Evolutionary conservation across 371 early-diverging fungal genomes (phyloP).

Genomic region (Blakeslea trispora): DNA sequence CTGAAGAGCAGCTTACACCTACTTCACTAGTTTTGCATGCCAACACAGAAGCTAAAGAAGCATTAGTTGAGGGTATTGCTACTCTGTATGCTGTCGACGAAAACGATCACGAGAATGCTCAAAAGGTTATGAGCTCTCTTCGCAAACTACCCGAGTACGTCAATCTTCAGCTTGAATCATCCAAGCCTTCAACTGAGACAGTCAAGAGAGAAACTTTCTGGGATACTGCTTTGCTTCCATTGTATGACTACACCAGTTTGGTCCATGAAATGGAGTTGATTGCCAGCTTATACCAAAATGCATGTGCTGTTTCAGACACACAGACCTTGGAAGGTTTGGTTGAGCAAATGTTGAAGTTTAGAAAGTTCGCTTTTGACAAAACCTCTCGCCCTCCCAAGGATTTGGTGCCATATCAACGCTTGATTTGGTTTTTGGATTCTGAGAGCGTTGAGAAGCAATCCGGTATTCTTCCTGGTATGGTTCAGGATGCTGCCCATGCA

Average conservation of each 20-base stretch:
- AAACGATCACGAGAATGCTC: conserved; percentile 48
- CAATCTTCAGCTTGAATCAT: conserved; percentile 25
- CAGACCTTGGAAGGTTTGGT: conserved; percentile 14
- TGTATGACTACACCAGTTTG: conserved; percentile 58
- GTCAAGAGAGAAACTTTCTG: conserved; percentile 27
- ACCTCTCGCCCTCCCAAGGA: conserved; percentile 67
- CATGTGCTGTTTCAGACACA: conserved; percentile 9
- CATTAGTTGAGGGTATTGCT: conserved; percentile 72
- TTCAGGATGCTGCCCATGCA: conserved; percentile 40
- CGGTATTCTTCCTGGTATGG: conserved; percentile 35
- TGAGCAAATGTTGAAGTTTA: conserved; percentile 26
- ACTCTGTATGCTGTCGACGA: conserved; percentile 76
- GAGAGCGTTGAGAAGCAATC: conserved; percentile 25
- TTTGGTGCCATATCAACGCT: conserved; percentile 66
- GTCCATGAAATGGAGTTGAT: conserved; percentile 58
- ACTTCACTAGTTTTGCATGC: conserved; percentile 34
- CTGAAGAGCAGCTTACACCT: conserved; percentile 28
- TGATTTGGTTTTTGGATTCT: conserved; percentile 65
- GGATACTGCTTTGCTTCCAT: conserved; percentile 50
- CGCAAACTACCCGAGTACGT: conserved; percentile 54
- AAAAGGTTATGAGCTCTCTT: conserved; percentile 54
- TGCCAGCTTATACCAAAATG: conserved; percentile 37
- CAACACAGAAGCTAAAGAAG: conserved; percentile 56
- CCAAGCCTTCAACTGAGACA: conserved; percentile 1
- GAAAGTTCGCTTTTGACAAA: conserved; percentile 49